Base-by-base conservation (phyloP, 805 yeast genomes). In the Saccharomyces jurei region DNA sequence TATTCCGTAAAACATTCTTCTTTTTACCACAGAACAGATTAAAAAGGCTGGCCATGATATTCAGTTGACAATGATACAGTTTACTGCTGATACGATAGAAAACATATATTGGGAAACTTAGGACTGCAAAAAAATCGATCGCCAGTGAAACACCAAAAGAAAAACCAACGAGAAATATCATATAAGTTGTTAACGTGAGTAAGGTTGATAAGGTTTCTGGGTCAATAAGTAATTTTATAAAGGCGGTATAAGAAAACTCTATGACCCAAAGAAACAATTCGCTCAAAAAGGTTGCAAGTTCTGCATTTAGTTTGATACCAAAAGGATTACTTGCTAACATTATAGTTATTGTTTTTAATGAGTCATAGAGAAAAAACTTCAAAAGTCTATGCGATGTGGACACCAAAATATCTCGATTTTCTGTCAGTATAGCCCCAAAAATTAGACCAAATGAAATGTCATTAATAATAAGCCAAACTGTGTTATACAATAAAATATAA, bases 261-360 rank as follows among this genome's bases (percentile, higher is more conserved):
- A 91, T 76, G 11, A 90, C 86, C 97, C 97, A 92, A 9, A 87
- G 66, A 60, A 88, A 86, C 50, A 94, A 71, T 54, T 89, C 96
- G 36, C 96, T 96, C 66, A 92, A 77, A 63, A 94, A 95, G 14
- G 75, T 77, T 0, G 97, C 88, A 21, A 94, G 75, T 63, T 90
- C 97, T 56, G 82, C 84, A 68, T 94, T 94, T 52, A 94, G 78
- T 65, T 94, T 94, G 62, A 94, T 83, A 3, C 99, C 99, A 14
- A 92, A 96, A 0, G 99, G 99, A 63, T 91, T 87, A 57, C 83
- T 79, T 75, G 90, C 89, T 41, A 94, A 75, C 91, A 96, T 87
- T 0, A 73, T 60, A 2, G 91, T 81, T 41, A 83, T 66, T 2
- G 65, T 56, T 21, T 76, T 71, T 47, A 84, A 69, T n/a, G 75